Conservation (phyloP, 345 rosid species). For the Carallia pectinifolia region DNA sequence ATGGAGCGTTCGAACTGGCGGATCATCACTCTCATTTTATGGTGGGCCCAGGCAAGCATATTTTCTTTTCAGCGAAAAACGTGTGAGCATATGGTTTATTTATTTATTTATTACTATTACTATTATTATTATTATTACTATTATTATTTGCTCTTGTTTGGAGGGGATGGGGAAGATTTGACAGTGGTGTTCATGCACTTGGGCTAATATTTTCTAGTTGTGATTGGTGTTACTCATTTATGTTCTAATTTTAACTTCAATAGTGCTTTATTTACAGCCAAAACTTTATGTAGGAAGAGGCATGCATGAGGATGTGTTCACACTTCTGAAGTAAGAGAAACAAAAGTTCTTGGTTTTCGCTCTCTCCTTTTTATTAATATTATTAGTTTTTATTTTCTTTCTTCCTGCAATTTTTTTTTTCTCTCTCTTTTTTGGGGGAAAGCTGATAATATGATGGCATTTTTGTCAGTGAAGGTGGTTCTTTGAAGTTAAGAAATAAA, state of each 20-base stretch:
- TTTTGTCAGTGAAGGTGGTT: not conserved
- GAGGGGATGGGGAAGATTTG: not conserved
- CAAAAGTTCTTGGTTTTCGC: not conserved
- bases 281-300: slow-evolving; percentile 94
- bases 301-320: slow-evolving; percentile 84
- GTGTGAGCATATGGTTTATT: not conserved
- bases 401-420: not conserved
- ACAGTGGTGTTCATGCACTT: not conserved
- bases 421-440: not conserved
- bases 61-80: not conserved
- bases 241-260: slow-evolving; percentile 5
- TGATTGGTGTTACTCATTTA: not conserved
- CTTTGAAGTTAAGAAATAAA: slow-evolving; percentile 4
- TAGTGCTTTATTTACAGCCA: slow-evolving; percentile 52
- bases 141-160: not conserved
- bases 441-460: not conserved
- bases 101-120: too few species aligned
- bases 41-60: slow-evolving; percentile 98
- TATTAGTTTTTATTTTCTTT: not conserved
- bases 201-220: not conserved
- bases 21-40: slow-evolving; percentile 71
- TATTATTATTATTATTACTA: too few species aligned
- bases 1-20: slow-evolving; percentile 88
- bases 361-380: not conserved
- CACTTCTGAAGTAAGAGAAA: slow-evolving; percentile 79